phyloP scores from a whole-genome alignment of 192 early-diverging fungal species.

The Diversispora eburnea region DNA sequence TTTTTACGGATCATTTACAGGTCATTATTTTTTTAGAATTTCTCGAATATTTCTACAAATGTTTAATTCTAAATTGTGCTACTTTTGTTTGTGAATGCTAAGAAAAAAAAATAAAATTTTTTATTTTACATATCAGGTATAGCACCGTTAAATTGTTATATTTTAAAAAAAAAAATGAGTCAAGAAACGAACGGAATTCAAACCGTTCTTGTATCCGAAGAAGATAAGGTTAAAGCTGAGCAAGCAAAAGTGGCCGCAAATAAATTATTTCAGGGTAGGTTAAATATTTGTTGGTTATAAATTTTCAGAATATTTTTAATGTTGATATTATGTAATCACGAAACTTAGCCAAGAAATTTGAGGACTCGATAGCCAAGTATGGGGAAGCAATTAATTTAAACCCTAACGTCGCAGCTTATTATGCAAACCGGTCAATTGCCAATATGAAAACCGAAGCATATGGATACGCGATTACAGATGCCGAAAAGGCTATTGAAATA shows the following conservation, averaged over 20 bases:
- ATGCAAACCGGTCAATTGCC: constrained; percentile 89
- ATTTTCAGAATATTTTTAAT: neutral
- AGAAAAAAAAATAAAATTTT: no score
- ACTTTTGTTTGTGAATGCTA: no score
- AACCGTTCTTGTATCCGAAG: constrained; percentile 26
- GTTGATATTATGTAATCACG: neutral
- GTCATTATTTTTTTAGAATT: no score
- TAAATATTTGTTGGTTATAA: neutral
- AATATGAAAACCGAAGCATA: constrained; percentile 84
- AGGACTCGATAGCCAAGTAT: constrained; percentile 90
- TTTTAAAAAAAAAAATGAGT: constrained; percentile 9
- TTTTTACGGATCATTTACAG: no score
- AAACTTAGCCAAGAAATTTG: constrained; percentile 57
- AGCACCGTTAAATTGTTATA: neutral
- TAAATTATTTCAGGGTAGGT: constrained; percentile 50
- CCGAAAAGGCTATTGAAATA: constrained; percentile 63
- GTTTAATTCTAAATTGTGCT: no score
- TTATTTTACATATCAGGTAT: no score
- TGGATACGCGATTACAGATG: constrained; percentile 72
- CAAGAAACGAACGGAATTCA: neutral
- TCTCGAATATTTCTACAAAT: no score
- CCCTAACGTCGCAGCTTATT: constrained; percentile 81
- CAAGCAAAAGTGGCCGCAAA: constrained; percentile 63
- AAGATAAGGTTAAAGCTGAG: constrained; percentile 35
- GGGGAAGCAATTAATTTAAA: constrained; percentile 81